Conservation (phyloP, 306 rosid species). For the Comarum palustre region DNA sequence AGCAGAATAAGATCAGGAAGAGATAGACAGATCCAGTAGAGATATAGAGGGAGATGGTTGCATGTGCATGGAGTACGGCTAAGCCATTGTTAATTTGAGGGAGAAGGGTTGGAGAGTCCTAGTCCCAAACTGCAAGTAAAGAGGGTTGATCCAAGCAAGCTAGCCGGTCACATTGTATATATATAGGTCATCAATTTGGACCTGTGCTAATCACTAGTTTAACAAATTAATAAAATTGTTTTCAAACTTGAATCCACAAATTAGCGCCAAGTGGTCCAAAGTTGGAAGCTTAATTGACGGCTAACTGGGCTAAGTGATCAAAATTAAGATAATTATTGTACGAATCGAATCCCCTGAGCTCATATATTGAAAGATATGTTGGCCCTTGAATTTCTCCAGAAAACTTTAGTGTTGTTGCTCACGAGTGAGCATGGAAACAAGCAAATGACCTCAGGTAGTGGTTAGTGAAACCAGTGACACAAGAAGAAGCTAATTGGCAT, state of each 20-base stretch:
- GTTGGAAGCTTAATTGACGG: constrained; percentile 12
- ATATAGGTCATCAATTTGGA: not conserved
- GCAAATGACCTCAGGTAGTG: constrained; percentile 14
- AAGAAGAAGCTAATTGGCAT: constrained; percentile 10
- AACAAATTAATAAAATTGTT: not conserved
- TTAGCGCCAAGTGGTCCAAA: constrained; percentile 14
- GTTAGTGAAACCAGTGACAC: constrained; percentile 6
- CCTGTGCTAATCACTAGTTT: not conserved
- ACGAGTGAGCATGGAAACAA: constrained; percentile 4
- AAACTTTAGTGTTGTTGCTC: constrained; percentile 2
- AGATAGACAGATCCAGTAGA: not conserved
- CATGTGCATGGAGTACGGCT: constrained; percentile 9
- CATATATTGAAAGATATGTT: not conserved
- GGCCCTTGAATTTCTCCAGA: constrained; percentile 15
- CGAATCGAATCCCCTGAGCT: constrained; percentile 8
- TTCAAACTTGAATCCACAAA: constrained; percentile 6
- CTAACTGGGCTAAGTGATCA: not conserved
- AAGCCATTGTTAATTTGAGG: constrained; percentile 9
- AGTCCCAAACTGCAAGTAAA: not conserved
- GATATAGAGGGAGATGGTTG: constrained; percentile 8
- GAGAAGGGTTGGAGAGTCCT: constrained; percentile 7
- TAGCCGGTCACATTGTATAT: not conserved
- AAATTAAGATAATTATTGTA: not conserved
- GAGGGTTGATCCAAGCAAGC: not conserved
- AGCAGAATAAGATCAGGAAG: constrained; percentile 14